Evolutionary conservation across 2,329 filamentous ascomycete genomes (phyloP), one percentile per base, ranked within the genome.

Genomic region (Colletotrichum sp.): DNA sequence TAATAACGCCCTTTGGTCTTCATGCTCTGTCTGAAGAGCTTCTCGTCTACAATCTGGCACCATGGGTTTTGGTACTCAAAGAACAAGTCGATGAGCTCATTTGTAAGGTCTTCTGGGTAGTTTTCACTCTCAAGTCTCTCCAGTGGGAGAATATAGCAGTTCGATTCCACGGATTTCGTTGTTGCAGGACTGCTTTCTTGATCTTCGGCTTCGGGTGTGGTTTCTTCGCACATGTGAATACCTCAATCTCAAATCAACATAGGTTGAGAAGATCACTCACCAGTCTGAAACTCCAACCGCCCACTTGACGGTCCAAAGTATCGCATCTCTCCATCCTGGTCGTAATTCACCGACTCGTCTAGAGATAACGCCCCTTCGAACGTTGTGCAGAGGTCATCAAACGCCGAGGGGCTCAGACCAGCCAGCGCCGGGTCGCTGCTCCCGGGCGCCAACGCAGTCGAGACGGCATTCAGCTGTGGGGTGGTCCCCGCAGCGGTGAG

Each of bases 261-360:
- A 26, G 10, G 18, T 16, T 5, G 18, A 24, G 7, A 34, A 15
- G 4, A 2, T 7, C 10, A 30, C 66, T 12, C 26, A 76, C 74
- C 71, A 21, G 57, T 61, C 24, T 76, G 77, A 57, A 85, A 84
- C 13, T 82, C 79, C 6, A 85, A 78, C 4, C 83, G 80, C 2
- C 84, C 84, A 72, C 84, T 86, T 0, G 83, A 81, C 2, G 82
- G 80, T 0, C 84, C 84, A 72, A 85, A 85, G 65, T 84, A 86
- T 3, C 82, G 77, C 61, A 81, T 79, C 66, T 85, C 83, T 48
- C 75, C 78, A 57, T 85, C 83, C 28, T 80, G 79, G 26, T 85
- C 83, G 30, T 82, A 84, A 48, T 84, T 83, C 32, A 83, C 74
- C 7, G 82, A 80, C 52, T 84, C 83, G n/a, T 85, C 83, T 1